phyloP scores from a whole-genome alignment of 1,284 basidiomycete genomes.

The Ustilago loliicola region DNA sequence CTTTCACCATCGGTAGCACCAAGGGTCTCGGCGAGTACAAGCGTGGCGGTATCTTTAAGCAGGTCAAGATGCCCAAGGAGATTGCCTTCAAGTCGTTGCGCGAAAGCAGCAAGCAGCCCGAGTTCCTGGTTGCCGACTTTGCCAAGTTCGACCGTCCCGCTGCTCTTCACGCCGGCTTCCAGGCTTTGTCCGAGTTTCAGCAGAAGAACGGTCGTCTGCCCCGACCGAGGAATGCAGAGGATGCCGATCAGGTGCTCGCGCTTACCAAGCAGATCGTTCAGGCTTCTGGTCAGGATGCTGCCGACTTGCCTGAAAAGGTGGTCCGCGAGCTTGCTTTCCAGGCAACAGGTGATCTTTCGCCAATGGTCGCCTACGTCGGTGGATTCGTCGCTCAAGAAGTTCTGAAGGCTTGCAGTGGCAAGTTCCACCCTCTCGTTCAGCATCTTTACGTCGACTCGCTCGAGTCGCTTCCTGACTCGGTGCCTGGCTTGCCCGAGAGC shows the following conservation, averaged over 20 bases:
- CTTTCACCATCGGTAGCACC: conserved; percentile 70
- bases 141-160: conserved; percentile 96
- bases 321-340: conserved; percentile 90
- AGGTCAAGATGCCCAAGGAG: conserved; percentile 99
- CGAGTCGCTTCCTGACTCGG: conserved; percentile 77
- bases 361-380: conserved; percentile 92
- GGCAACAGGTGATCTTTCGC: conserved; percentile 91
- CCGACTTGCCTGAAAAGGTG: conserved; percentile 81
- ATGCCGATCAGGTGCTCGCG: conserved; percentile 80
- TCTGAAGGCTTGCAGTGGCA: conserved; percentile 95
- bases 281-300: conserved; percentile 76
- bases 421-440: conserved; percentile 97
- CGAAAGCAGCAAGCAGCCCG: conserved; percentile 85
- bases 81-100: conserved; percentile 86
- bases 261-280: conserved; percentile 81
- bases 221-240: conserved; percentile 84
- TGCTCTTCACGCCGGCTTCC: conserved; percentile 93
- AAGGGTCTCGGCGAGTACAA: conserved; percentile 78
- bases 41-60: conserved; percentile 93
- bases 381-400: conserved; percentile 99
- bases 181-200: conserved; percentile 87
- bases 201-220: conserved; percentile 81
- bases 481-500: conserved; percentile 77
- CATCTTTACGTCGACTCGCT: conserved; percentile 97
- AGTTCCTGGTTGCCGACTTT: conserved; percentile 95